These are phyloP conservation scores for Nakaseomyces bracarensis DNA, from an alignment of 1,139 yeast species.

Conservation along the genomic window DNA sequence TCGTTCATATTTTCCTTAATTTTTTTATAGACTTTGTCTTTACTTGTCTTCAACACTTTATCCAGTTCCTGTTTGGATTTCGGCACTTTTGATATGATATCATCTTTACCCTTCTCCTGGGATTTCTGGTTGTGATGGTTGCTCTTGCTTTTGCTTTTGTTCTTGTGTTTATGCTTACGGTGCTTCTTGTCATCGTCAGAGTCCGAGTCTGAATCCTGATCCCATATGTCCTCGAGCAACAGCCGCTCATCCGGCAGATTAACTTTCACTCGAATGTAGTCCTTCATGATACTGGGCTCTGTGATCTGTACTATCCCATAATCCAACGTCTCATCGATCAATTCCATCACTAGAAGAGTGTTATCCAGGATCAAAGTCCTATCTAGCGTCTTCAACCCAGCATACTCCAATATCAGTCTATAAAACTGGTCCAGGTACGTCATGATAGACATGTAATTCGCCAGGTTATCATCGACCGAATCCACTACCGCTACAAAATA, in stretches of 20 bases:
- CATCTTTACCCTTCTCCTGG: constrained; percentile 8
- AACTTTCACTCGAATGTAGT: constrained; percentile 45
- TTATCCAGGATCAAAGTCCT: constrained; percentile 58
- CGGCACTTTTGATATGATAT: constrained; percentile 6
- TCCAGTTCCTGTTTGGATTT: constrained; percentile 7
- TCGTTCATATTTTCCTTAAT: constrained; percentile 8
- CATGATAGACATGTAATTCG: constrained; percentile 49
- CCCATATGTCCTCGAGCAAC: constrained; percentile 6
- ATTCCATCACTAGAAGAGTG: constrained; percentile 58
- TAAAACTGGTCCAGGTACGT: constrained; percentile 54
- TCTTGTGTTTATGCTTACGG: constrained; percentile 10
- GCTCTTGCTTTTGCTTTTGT: constrained; percentile 7
- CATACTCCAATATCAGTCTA: constrained; percentile 49
- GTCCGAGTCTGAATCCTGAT: constrained; percentile 6
- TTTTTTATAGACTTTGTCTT: constrained; percentile 3
- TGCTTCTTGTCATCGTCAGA: constrained; percentile 18
- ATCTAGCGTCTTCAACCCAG: constrained; percentile 40
- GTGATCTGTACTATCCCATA: constrained; percentile 68
- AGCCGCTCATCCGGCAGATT: constrained; percentile 16
- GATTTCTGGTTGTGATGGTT: too few relatives aligned
- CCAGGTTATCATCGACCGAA: constrained; percentile 37
- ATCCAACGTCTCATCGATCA: constrained; percentile 67
- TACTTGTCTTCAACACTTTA: neutral
- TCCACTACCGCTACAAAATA: constrained; percentile 39
- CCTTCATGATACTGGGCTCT: constrained; percentile 61